phyloP scores from a whole-genome alignment of 1,284 basidiomycete species.

The Cryptococcus sp. region DNA sequence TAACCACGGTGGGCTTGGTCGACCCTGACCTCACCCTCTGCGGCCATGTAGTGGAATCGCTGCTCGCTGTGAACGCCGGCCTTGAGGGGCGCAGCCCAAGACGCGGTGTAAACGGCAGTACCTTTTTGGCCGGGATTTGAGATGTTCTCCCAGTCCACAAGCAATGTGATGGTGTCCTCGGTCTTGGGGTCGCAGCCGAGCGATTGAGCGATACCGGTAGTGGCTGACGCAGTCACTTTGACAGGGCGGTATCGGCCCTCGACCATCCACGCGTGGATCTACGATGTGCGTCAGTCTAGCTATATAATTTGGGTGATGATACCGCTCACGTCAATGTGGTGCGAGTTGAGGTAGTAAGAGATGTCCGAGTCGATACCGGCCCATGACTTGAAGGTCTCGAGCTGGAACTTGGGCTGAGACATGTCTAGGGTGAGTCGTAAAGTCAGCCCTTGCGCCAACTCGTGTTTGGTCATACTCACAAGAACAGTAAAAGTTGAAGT shows the following conservation, averaged over 20 bases:
- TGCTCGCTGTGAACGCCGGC: constrained; percentile 74
- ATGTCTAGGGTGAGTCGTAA: constrained; percentile 58
- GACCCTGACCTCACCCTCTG: constrained; percentile 87
- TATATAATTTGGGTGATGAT: not conserved
- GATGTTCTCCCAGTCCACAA: constrained; percentile 87
- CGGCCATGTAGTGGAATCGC: constrained; percentile 91
- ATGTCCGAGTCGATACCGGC: constrained; percentile 91
- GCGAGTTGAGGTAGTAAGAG: constrained; percentile 85
- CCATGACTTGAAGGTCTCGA: constrained; percentile 92
- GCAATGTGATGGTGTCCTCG: constrained; percentile 90
- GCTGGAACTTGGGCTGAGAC: constrained; percentile 92
- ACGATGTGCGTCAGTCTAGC: not conserved
- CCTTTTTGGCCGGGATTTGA: constrained; percentile 64
- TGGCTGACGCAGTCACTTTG: constrained; percentile 82
- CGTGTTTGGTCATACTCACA: constrained; percentile 17
- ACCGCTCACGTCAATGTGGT: constrained; percentile 65
- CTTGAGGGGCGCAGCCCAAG: constrained; percentile 60
- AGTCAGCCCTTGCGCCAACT: not conserved
- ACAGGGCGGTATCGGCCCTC: constrained; percentile 70
- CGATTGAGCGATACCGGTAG: constrained; percentile 82
- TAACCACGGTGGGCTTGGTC: constrained; percentile 93
- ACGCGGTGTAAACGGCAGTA: constrained; percentile 77
- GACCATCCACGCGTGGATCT: constrained; percentile 86
- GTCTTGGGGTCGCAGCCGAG: constrained; percentile 67
- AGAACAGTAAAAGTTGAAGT: constrained; percentile 75